phyloP scores from a whole-genome alignment of 2,329 filamentous ascomycete genomes.

The Aspergillus ibericus region DNA sequence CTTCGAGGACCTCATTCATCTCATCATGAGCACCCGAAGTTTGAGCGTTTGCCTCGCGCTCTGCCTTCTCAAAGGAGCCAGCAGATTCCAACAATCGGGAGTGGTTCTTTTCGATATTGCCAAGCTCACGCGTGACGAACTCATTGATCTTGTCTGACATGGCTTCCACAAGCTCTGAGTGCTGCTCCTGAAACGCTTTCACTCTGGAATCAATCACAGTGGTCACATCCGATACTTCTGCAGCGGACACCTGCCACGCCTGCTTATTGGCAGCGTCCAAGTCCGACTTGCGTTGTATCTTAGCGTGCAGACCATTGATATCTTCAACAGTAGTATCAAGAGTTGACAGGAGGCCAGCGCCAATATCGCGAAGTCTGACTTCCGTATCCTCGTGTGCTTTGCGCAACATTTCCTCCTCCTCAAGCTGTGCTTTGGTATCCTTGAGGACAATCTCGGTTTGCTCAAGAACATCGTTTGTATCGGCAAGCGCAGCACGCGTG shows the following conservation, averaged over 20 bases:
- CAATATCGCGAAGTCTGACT: constrained; percentile 69
- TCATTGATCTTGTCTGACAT: constrained; percentile 71
- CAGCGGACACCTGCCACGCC: constrained; percentile 75
- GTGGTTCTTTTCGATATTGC: constrained; percentile 69
- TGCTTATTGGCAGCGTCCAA: constrained; percentile 76
- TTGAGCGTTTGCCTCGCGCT: constrained; percentile 61
- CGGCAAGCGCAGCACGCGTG: constrained; percentile 69
- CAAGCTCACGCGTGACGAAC: constrained; percentile 75
- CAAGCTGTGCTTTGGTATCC: constrained; percentile 72
- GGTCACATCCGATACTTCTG: constrained; percentile 74
- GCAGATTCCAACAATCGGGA: constrained; percentile 69
- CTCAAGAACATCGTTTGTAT: constrained; percentile 77
- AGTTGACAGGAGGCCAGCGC: constrained; percentile 73
- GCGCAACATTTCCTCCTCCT: constrained; percentile 75
- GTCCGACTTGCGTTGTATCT: constrained; percentile 81
- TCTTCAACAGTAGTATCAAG: constrained; percentile 76
- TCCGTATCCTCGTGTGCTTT: constrained; percentile 87
- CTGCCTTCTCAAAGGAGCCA: constrained; percentile 65
- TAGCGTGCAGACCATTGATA: constrained; percentile 78
- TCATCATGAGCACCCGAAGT: constrained; percentile 66
- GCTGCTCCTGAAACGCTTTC: constrained; percentile 68
- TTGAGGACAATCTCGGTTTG: constrained; percentile 83
- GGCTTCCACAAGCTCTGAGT: constrained; percentile 66
- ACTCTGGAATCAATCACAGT: constrained; percentile 74
- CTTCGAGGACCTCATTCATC: constrained; percentile 87